Evolutionary conservation across 202 grass and related monocot genomes (phyloP), one percentile per base, ranked within the genome.

Genomic region (Schoenoplectus tabernaemontani): DNA sequence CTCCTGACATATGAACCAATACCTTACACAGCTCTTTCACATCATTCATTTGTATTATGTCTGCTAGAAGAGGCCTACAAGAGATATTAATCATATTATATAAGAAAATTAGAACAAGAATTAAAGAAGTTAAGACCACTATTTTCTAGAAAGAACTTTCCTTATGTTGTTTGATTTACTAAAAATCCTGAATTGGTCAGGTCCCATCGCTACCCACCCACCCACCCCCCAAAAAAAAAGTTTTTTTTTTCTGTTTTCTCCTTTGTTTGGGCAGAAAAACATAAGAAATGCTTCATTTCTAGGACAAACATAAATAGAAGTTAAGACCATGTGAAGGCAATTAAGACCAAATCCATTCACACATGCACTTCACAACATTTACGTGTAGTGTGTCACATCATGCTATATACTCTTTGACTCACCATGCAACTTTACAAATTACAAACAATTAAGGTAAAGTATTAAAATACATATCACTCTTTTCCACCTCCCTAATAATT

Each of bases 31-130:
- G 86, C 41, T 91, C 90, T 76, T 89, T 95, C 71, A 95, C 84
- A 39, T 99, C 86, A 77, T 89, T 88, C 70, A 69, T 32, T 86
- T 92, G 88, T 64, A 99, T 84, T 83, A 89, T 86, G 74, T 99
- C 90, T 39, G 96, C 91, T 88, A 99, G 91, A 85, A 99, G 88
- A 90, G 96, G 88, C 88, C 96, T 99, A 37, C 58, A 91, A 43
- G 73, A 78, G 38, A 69, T 23, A 43, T 68, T 68, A 68, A 43
- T 44, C 79, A 53, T 77, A 72, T 72, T 80, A 84, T 76, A 61
- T 86, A 34, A 43, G 89, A 75, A 17, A 20, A 64, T 80, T 83
- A 87, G 64, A 73, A 81, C 7, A 86, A 62, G 70, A 89, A 28
- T 74, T 59, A 65, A 10, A 60, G 65, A 17, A 13, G 83, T 54